Evolutionary conservation across 192 early-diverging fungal species (phyloP), one percentile per base, ranked within the genome.

Genomic region (Rhizoclosmatium sp.): DNA sequence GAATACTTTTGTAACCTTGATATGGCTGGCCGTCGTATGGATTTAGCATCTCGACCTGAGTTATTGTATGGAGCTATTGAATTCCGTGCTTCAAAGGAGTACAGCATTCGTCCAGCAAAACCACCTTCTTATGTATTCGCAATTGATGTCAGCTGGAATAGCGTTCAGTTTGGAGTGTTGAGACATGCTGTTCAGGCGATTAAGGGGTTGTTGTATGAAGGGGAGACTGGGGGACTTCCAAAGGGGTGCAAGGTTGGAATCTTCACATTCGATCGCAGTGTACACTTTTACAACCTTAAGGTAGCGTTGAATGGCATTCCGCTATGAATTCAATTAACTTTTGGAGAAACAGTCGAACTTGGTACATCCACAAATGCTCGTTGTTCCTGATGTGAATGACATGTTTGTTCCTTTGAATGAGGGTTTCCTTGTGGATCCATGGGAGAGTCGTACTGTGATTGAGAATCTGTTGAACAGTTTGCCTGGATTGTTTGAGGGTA

Each of bases 1-100:
- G 93, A 96, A 62, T 96, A 98, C 85, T 98, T 97, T 79, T 93
- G 92, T 82, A 96, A 96, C 83, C 83, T 98, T 59, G 98, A 99
- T 81, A 95, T 98, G 95, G 90, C 78, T 47, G 96, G 96, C 14
- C 85, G 93, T 41, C 92, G 97, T 14, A 86, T 93, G 72, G 98
- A 99, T 85, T 67, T 91, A 19, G 91, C 93, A 40, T 84, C 90
- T 75, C 90, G 96, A 21, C 97, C 97, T 5, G 98, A 99, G 85
- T 88, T 99, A 47, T 85, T 89, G 44, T 89, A 90, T 71, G 98
- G 97, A n/a, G 90, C 93, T 0, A 91, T 98, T 39, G 98, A 99
- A 78, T 98, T 95, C 86, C 88, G 90, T 0, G 97, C 94, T 2
- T 90, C 93, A 40, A 93, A 94, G 76, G 91, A 94, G 58, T 95